A percentile compares a stretch with the other conserved stretches of the same genome.
Conservation (phyloP, 2,329 filamentous ascomycete species). For the Ceratocystis lukuohia region DNA sequence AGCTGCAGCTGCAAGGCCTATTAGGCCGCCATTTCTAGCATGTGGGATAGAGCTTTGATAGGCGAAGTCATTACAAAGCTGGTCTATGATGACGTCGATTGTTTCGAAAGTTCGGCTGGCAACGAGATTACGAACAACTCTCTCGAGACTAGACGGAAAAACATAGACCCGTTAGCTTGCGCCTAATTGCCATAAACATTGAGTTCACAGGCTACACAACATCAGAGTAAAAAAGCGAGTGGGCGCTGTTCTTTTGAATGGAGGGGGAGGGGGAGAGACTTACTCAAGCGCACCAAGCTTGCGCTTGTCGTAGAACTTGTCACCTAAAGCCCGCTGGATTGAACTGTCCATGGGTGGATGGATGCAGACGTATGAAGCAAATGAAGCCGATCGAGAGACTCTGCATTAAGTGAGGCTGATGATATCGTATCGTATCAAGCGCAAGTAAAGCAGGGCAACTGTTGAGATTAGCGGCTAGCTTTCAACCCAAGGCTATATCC, state of each 20-base stretch:
- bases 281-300: conserved; percentile 95
- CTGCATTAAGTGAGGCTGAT: neutral
- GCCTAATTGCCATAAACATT: neutral
- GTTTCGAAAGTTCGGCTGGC: conserved; percentile 61
- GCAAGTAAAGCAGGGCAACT: neutral
- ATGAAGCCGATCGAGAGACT: neutral
- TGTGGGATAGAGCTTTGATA: conserved; percentile 96
- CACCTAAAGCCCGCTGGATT: conserved; percentile 82
- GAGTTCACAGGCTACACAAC: too few species aligned
- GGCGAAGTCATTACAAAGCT: conserved; percentile 94
- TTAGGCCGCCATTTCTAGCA: conserved; percentile 88
- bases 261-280: conserved; percentile 27
- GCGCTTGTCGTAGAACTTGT: conserved; percentile 97
- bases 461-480: neutral
- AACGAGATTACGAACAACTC: conserved; percentile 73
- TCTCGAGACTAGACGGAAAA: conserved; percentile 57
- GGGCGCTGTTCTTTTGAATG: neutral
- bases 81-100: conserved; percentile 80
- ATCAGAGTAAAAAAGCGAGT: too few species aligned
- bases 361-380: conserved; percentile 18
- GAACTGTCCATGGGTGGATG: conserved; percentile 59
- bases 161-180: neutral
- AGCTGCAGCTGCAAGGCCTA: conserved; percentile 85
- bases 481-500: neutral
- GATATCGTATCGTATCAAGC: neutral